phyloP scores from a whole-genome alignment of 129 eudicot species.

The Tagetes patula region DNA sequence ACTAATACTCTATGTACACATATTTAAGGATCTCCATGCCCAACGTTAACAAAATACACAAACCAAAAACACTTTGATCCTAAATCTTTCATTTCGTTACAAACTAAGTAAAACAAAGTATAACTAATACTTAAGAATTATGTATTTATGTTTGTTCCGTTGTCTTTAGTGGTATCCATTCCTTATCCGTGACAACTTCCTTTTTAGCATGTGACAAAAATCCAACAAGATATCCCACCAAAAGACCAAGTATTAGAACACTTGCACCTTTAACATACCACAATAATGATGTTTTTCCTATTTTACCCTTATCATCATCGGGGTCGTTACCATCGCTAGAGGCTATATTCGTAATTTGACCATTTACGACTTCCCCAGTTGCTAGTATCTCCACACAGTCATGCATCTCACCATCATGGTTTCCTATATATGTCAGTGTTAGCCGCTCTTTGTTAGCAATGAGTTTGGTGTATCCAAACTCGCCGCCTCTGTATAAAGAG shows the following conservation, averaged over 20 bases:
- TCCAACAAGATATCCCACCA: conserved; percentile 75
- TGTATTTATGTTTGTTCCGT: conserved; percentile 36
- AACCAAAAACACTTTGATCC: conserved; percentile 20
- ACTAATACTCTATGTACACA: conserved; percentile 22
- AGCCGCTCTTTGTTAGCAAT: conserved; percentile 67
- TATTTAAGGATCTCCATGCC: neutral
- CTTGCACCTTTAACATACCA: conserved; percentile 50
- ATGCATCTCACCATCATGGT: conserved; percentile 89
- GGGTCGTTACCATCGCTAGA: neutral
- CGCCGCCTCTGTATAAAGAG: conserved; percentile 86
- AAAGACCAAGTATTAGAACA: conserved; percentile 52
- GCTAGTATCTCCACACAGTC: conserved; percentile 80
- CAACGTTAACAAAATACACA: neutral
- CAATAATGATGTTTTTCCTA: conserved; percentile 30
- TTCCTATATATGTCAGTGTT: conserved; percentile 74
- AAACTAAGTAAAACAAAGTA: conserved; percentile 22
- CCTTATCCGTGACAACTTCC: conserved; percentile 31
- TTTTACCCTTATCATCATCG: conserved; percentile 18
- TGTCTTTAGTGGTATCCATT: conserved; percentile 73
- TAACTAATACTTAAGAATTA: conserved; percentile 10
- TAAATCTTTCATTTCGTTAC: conserved; percentile 3
- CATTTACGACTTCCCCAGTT: conserved; percentile 60
- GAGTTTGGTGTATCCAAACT: conserved; percentile 88
- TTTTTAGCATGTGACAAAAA: conserved; percentile 48
- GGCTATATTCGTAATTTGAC: conserved; percentile 24